Base-by-base conservation (phyloP, 2,329 filamentous ascomycete species). In the Xylariomycetidae sp. region DNA sequence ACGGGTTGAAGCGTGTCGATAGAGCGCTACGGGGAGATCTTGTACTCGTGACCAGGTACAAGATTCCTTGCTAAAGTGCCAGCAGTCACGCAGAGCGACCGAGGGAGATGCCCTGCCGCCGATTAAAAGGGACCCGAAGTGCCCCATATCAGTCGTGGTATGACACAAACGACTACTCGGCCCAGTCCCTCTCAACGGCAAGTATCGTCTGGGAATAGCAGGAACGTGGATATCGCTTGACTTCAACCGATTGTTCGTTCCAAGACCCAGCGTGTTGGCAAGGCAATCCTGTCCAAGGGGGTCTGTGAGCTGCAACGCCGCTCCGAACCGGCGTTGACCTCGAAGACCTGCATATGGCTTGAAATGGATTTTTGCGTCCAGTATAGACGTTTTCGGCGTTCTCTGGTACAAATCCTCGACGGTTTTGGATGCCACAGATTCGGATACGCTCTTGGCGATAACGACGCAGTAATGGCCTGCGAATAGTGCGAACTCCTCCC, bases 401-500 rank as follows among this genome's bases (percentile, higher is more conserved):
- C n/a, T n/a, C n/a, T n/a, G n/a, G n/a, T n/a, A n/a, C n/a, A n/a
- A n/a, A n/a, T n/a, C n/a, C n/a, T n/a, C n/a, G n/a, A n/a, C n/a
- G n/a, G n/a, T n/a, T n/a, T n/a, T n/a, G n/a, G n/a, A n/a, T n/a
- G n/a, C n/a, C n/a, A n/a, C n/a, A n/a, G n/a, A n/a, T n/a, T n/a
- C n/a, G n/a, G n/a, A n/a, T n/a, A n/a, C n/a, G n/a, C 42, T 76
- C 25, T 64, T 70, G 10, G 86, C 85, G 31, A 77, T 67, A 7
- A 94, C 67, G 26, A 95, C 61, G 47, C 89, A 84, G 58, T 95
- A 94, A 58, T 95, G 89, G 20, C 79, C 79, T 2, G 76, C 78
- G 56, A 93, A 95, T 1, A 95, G 65, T 3, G 83, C 79, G 53
- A 95, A 88, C 50, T 95, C 90, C 58, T 96, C 90, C 87, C 87